Evolutionary conservation across 345 rosid species (phyloP).

Genomic region (Xanthoceras sorbifolium): DNA sequence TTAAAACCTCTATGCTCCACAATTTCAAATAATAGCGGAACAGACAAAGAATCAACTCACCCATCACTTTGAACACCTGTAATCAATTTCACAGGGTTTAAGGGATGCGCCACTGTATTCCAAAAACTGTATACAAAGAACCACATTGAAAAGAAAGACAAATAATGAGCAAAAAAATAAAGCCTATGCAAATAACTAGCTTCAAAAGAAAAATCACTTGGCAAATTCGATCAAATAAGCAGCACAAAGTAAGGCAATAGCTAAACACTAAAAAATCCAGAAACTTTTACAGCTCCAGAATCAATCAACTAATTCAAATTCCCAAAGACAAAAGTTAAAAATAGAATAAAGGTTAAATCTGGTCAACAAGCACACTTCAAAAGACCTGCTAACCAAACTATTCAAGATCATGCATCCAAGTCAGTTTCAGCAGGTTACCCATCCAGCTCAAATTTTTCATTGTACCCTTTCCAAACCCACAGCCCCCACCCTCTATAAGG

Average conservation of each 20-base stretch:
- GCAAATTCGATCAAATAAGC: not conserved
- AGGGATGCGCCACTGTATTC: slow-evolving; percentile 67
- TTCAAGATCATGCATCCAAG: not conserved
- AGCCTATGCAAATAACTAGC: not conserved
- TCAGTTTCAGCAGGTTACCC: not conserved
- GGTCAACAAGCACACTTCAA: not conserved
- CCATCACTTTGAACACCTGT: slow-evolving; percentile 69
- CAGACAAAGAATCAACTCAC: slow-evolving; percentile 42
- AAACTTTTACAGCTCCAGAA: not conserved
- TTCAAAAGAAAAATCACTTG: not conserved
- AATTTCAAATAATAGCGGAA: not conserved
- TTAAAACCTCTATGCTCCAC: not conserved
- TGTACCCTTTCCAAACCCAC: not conserved
- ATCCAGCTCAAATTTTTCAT: not conserved
- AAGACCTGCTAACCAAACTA: slow-evolving; percentile 5
- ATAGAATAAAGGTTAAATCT: not conserved
- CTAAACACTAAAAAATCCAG: not conserved
- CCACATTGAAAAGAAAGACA: slow-evolving; percentile 3
- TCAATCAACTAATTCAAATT: not conserved
- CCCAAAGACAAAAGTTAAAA: not conserved
- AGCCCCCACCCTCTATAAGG: not conserved
- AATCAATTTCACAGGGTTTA: slow-evolving; percentile 67
- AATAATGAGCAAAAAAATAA: not conserved
- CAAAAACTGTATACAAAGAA: slow-evolving; percentile 61
- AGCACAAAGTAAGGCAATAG: not conserved